phyloP scores from a whole-genome alignment of 1,139 yeast genomes.

The Hansenula lynferdii region DNA sequence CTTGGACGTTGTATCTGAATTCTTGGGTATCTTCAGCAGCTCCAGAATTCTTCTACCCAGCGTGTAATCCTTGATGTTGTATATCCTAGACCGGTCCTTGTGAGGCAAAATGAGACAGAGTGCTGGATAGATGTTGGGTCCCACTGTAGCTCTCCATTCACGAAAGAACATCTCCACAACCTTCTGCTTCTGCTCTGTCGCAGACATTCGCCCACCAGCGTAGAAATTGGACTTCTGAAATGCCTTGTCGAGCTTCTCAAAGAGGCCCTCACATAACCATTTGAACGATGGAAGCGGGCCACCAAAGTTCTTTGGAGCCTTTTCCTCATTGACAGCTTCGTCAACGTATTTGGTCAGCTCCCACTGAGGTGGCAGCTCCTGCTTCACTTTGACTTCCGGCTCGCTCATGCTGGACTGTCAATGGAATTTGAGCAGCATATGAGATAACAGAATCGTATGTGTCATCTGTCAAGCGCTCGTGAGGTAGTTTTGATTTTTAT shows the following conservation, averaged over 20 bases:
- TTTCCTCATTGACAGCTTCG: neutral
- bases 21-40: conserved; percentile 44
- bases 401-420: neutral
- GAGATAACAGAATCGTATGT: too few relatives aligned
- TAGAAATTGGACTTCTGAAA: conserved; percentile 5
- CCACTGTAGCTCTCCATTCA: conserved; percentile 62
- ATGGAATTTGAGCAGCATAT: too few relatives aligned
- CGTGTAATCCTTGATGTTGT: conserved; percentile 47
- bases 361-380: conserved; percentile 4
- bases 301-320: conserved; percentile 15
- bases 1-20: conserved; percentile 43
- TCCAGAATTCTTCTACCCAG: conserved; percentile 41
- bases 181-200: conserved; percentile 30
- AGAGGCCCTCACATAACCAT: conserved; percentile 30
- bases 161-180: conserved; percentile 43
- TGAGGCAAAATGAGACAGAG: conserved; percentile 60
- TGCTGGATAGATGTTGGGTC: conserved; percentile 66
- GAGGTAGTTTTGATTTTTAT: too few relatives aligned
- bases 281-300: conserved; percentile 30
- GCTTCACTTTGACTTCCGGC: conserved; percentile 4
- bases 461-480: too few relatives aligned
- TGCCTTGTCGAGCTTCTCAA: conserved; percentile 22
- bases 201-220: conserved; percentile 5
- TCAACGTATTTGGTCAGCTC: neutral
- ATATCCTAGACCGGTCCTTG: conserved; percentile 45